Evolutionary conservation across 257 asterid genomes (phyloP).

Genomic region (Leonotis leonurus): DNA sequence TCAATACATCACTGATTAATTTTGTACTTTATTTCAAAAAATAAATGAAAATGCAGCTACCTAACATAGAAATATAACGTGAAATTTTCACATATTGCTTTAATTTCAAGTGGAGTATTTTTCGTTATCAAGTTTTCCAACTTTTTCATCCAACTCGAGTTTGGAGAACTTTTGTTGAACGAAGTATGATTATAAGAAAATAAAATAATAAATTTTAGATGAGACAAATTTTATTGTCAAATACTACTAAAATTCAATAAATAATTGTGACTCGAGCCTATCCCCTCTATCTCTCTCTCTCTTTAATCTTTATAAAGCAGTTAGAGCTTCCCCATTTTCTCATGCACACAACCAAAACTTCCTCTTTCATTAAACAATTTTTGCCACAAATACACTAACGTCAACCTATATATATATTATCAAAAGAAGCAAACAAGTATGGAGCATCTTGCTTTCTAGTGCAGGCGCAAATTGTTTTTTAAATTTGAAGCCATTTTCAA

Average conservation of each 20-base stretch:
- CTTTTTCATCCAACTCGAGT: neutral
- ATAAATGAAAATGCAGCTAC: too few relatives aligned
- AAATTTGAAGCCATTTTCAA: slow-evolving; percentile 1
- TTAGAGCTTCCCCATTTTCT: slow-evolving; percentile 26
- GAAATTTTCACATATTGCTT: too few relatives aligned
- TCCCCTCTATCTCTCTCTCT: neutral
- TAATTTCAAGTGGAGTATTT: slow-evolving; percentile 28
- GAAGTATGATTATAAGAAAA: too few relatives aligned
- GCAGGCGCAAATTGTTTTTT: neutral
- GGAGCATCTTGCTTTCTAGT: slow-evolving; percentile 2
- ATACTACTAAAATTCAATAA: too few relatives aligned
- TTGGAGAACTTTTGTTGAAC: too few relatives aligned
- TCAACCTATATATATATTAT: neutral
- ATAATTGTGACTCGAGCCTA: too few relatives aligned
- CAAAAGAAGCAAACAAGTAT: slow-evolving; percentile 9
- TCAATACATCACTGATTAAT: too few relatives aligned
- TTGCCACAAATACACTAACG: neutral
- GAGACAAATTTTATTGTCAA: neutral
- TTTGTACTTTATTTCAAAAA: too few relatives aligned
- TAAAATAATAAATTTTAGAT: too few relatives aligned
- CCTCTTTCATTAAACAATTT: neutral
- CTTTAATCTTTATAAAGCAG: slow-evolving; percentile 26
- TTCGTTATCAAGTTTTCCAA: slow-evolving; percentile 6
- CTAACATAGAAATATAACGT: too few relatives aligned
- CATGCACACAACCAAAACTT: slow-evolving; percentile 29